Conservation (phyloP, 179 eudicot species). For the Spinacia oleracea region DNA sequence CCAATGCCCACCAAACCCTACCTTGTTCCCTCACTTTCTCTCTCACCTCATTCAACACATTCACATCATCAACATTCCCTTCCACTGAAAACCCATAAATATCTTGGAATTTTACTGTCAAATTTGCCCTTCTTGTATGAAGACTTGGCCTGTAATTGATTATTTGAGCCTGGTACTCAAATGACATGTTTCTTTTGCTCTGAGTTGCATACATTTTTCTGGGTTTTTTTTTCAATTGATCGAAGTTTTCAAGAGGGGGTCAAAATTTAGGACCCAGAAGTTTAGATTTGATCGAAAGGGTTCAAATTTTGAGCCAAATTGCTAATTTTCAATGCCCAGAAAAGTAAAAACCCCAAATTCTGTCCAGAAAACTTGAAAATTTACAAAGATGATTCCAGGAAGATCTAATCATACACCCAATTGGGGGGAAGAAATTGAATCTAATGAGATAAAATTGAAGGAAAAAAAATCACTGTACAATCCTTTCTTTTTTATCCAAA, state of each 20-base stretch:
- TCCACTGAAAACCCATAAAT: constrained; percentile 85
- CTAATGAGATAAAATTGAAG: not conserved
- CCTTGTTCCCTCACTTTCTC: constrained; percentile 92
- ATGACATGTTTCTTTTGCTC: constrained; percentile 50
- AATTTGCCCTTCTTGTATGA: constrained; percentile 84
- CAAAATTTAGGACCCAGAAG: not conserved
- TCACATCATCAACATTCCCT: constrained; percentile 99
- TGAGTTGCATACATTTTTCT: constrained; percentile 26
- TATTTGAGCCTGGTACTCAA: constrained; percentile 56
- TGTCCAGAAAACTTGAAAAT: not conserved
- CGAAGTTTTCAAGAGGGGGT: not conserved
- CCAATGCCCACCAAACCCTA: constrained; percentile 92
- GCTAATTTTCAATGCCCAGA: constrained; percentile 11
- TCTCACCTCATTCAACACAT: constrained; percentile 94
- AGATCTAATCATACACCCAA: constrained; percentile 1
- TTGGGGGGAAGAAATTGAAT: not conserved
- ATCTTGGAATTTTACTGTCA: constrained; percentile 89
- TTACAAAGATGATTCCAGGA: not conserved
- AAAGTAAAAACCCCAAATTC: not conserved
- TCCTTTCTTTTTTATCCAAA: not conserved
- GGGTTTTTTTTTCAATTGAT: not conserved
- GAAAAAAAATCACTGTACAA: not conserved
- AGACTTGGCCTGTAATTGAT: constrained; percentile 86
- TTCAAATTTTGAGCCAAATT: not conserved
- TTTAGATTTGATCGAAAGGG: constrained; percentile 3